phyloP scores from a whole-genome alignment of 352 stramenopile genomes.

The Phytophthora hybrid region DNA sequence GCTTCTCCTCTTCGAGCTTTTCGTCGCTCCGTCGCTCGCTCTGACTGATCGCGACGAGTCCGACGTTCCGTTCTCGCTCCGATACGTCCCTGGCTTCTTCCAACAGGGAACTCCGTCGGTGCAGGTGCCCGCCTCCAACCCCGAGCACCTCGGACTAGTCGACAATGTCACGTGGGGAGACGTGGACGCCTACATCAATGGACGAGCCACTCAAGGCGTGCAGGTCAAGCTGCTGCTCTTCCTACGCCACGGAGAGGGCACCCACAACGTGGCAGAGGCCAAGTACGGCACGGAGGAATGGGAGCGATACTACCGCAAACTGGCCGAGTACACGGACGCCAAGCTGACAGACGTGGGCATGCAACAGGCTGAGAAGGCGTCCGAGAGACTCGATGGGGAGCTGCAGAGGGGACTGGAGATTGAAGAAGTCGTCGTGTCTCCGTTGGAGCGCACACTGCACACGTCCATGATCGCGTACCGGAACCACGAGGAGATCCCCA shows the following conservation, averaged over 20 bases:
- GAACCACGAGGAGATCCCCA: conserved; percentile 30
- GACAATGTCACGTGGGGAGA: conserved; percentile 41
- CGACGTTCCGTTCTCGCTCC: conserved; percentile 37
- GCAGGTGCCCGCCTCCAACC: conserved; percentile 10
- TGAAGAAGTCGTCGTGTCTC: conserved; percentile 31
- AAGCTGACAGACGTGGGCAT: conserved; percentile 31
- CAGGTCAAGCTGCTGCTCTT: conserved; percentile 42
- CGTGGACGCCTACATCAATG: conserved; percentile 38
- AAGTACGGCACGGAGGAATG: conserved; percentile 36
- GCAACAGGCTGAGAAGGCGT: conserved; percentile 26
- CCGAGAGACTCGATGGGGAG: conserved; percentile 21
- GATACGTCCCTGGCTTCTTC: conserved; percentile 49
- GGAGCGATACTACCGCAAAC: conserved; percentile 38
- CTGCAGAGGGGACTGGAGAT: conserved; percentile 19
- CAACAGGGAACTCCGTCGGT: conserved; percentile 34
- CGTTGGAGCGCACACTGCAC: conserved; percentile 37
- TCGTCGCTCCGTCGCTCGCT: background rate
- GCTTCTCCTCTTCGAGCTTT: background rate
- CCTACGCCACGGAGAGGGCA: conserved; percentile 35
- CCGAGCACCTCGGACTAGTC: conserved; percentile 36
- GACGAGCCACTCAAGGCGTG: conserved; percentile 18
- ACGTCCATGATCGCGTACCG: conserved; percentile 37
- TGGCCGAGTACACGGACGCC: conserved; percentile 39
- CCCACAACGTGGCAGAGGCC: conserved; percentile 36
- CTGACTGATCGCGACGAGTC: background rate